Evolutionary conservation across 495 filamentous ascomycete genomes (phyloP).

Genomic region (Hypoxylon fuscum): DNA sequence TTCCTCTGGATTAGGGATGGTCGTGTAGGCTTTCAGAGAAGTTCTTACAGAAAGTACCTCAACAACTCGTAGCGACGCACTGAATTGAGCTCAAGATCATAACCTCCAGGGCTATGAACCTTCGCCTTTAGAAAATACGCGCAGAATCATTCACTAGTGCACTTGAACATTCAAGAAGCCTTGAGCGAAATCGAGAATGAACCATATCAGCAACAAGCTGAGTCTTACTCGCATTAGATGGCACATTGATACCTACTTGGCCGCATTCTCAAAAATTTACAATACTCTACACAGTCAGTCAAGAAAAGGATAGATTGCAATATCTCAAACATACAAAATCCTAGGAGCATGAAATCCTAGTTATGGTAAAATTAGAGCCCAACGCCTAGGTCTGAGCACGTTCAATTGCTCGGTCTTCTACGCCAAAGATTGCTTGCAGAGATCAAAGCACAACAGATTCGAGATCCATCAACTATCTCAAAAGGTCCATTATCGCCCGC

Average conservation of each 20-base stretch:
- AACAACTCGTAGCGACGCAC: not conserved
- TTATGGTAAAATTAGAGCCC: conserved; percentile 9
- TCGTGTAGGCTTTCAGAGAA: not conserved
- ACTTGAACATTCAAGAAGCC: too few relatives aligned
- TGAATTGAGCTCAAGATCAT: not conserved
- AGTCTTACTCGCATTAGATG: not conserved
- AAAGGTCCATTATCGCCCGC: conserved; percentile 11
- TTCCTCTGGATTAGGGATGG: not conserved
- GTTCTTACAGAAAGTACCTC: not conserved
- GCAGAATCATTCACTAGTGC: too few relatives aligned
- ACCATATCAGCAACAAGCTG: not conserved
- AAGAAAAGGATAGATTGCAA: not conserved
- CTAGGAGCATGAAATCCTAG: conserved; percentile 7
- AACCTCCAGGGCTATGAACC: not conserved
- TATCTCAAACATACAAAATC: conserved; percentile 11
- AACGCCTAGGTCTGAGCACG: conserved; percentile 27
- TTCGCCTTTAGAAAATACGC: too few relatives aligned
- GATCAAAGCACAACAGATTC: conserved; percentile 9
- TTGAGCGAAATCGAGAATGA: too few relatives aligned
- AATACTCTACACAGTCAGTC: not conserved
- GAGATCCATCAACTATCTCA: conserved; percentile 17
- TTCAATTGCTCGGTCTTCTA: conserved; percentile 4
- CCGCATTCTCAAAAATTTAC: not conserved
- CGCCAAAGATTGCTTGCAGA: not conserved
- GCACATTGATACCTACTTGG: not conserved